A percentile compares a stretch with the other conserved stretches of the same genome.
phyloP scores from a whole-genome alignment of 2,329 filamentous ascomycete genomes.

The Teratosphaeriaceae sp. region DNA sequence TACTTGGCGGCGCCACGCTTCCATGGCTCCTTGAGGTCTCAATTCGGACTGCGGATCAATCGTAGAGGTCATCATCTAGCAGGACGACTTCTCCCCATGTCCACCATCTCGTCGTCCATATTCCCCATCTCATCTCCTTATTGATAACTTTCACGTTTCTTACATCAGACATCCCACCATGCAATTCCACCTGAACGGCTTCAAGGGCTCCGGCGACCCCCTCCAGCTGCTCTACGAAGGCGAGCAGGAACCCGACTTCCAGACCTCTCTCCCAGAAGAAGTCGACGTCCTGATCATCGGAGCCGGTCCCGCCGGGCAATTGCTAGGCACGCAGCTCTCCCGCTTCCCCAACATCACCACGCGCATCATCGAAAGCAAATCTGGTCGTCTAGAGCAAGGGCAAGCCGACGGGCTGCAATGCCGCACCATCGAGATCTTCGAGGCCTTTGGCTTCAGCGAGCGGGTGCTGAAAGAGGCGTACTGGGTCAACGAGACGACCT shows the following conservation, averaged over 20 bases:
- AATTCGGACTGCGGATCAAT: too few relatives aligned
- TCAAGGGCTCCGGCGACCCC: constrained; percentile 27
- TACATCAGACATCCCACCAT: constrained; percentile 10
- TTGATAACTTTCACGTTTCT: background rate
- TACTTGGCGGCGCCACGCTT: too few relatives aligned
- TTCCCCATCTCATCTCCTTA: background rate
- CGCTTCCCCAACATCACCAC: constrained; percentile 38
- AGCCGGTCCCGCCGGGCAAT: constrained; percentile 20
- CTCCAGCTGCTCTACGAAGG: constrained; percentile 23
- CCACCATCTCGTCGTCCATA: background rate
- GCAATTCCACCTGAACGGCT: constrained; percentile 31
- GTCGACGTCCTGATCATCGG: constrained; percentile 8
- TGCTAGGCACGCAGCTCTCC: constrained; percentile 43
- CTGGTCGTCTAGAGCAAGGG: constrained; percentile 26
- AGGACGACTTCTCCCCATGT: too few relatives aligned
- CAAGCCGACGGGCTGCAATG: constrained; percentile 37
- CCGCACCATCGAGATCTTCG: constrained; percentile 39
- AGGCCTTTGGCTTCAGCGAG: constrained; percentile 49
- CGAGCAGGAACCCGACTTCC: constrained; percentile 23
- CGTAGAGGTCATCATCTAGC: too few relatives aligned
- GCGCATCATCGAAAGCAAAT: constrained; percentile 32
- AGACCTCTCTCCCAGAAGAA: constrained; percentile 27
- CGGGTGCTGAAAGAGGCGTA: constrained; percentile 57
- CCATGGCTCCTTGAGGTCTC: too few relatives aligned
- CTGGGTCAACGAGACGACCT: constrained; percentile 54